Evolutionary conservation across 768 basidiomycete genomes (phyloP).

Genomic region (Hypholoma sublateritium): DNA sequence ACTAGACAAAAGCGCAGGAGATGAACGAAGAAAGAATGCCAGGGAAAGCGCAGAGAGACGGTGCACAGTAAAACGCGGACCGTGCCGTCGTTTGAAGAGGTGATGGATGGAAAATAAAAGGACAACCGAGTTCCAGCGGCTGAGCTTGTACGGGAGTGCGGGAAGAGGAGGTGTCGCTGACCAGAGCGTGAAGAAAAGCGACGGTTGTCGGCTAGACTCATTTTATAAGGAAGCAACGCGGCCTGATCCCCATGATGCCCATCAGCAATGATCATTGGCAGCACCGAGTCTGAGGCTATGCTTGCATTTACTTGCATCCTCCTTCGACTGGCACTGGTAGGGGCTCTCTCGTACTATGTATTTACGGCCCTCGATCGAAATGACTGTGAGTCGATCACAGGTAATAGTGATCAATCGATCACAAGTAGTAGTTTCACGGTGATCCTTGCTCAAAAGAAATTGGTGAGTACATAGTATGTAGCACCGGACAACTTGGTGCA

Average conservation of each 20-base stretch:
- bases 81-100: slow-evolving; percentile 18
- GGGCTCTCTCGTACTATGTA: too few relatives aligned
- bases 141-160: background rate
- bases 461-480: too few relatives aligned
- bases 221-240: background rate
- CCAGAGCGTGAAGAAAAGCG: slow-evolving; percentile 14
- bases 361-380: too few relatives aligned
- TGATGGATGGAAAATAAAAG: slow-evolving; percentile 4
- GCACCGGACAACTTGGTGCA: too few relatives aligned
- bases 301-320: background rate
- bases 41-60: background rate
- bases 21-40: too few relatives aligned
- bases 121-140: slow-evolving; percentile 9
- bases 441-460: too few relatives aligned
- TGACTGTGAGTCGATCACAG: too few relatives aligned
- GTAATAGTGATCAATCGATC: too few relatives aligned
- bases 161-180: slow-evolving; percentile 10
- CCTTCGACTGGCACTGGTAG: too few relatives aligned
- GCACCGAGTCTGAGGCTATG: background rate
- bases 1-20: background rate
- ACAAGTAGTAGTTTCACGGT: too few relatives aligned
- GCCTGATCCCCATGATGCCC: slow-evolving; percentile 1
- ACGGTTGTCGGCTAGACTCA: background rate
- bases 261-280: background rate
- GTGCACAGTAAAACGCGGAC: slow-evolving; percentile 9